Evolutionary conservation across 495 filamentous ascomycete genomes (phyloP), one percentile per base, ranked within the genome.

Genomic region (Penicillium macrosclerotiorum): DNA sequence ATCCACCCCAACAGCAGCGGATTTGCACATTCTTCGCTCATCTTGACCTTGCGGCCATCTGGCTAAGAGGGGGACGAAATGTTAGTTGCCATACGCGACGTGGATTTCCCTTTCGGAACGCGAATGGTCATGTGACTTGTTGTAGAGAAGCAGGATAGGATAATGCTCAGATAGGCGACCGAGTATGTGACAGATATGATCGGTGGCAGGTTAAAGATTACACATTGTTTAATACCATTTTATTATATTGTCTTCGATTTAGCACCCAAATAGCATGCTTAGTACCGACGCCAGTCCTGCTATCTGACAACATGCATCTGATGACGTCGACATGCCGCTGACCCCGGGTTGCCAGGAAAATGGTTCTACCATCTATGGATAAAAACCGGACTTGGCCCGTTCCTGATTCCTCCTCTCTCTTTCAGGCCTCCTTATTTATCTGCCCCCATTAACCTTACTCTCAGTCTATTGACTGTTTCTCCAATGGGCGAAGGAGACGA

Each of bases 1-100:
- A 94, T 79, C 81, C 85, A 94, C 43, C 68, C 65, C 35, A 91
- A 73, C 4, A 91, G 75, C 23, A 90, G 71, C 9, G 88, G 85
- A 56, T 94, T 94, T 14, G 84, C 80, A 52, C 82, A 85, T 8
- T 55, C 55, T 31, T 73, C 66, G 33, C 61, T 69, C 71, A 74
- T 74, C 33, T 34, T 57, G 37, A 26, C 19, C 37, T 17, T 32
- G 41, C 12, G n/a, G 33, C 51, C 23, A 39, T 54, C 33, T 7
- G 24, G 46, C 38, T 50, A 18, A 7, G 12, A 2, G 22, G 14
- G 29, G 35, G 37, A n/a, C 38, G 29, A 27, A 25, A 22, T 27
- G 17, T 19, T n/a, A 9, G 24, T 27, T 24, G 30, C 11, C n/a
- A 16, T 33, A 55, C 59, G 57, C 59, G 59, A 46, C 49, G 41